A percentile compares a stretch with the other conserved stretches of the same genome.
These are phyloP conservation scores for Hippophae rhamnoides DNA, from an alignment of 306 rosid species.

Conservation along the genomic window DNA sequence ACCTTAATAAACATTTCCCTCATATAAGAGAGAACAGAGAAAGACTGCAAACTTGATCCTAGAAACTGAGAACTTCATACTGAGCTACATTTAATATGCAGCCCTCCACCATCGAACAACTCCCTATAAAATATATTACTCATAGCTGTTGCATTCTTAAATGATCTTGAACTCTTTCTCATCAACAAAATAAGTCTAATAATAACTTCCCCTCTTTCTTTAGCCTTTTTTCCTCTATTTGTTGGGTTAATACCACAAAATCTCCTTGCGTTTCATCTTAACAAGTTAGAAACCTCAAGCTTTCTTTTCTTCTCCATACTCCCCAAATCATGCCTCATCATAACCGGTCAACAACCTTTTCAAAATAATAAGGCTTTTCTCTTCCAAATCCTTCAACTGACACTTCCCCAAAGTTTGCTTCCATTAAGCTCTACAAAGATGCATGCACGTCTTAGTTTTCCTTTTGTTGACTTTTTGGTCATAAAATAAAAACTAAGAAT, in stretches of 20 bases:
- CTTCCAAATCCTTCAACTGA: slow-evolving; percentile 19
- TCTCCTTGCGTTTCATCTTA: slow-evolving; percentile 53
- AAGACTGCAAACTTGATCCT: slow-evolving; percentile 40
- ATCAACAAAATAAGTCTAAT: slow-evolving; percentile 45
- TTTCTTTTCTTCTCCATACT: slow-evolving; percentile 52
- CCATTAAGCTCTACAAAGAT: slow-evolving; percentile 23
- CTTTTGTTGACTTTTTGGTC: too few relatives aligned
- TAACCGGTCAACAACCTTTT: slow-evolving; percentile 33
- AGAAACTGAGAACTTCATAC: slow-evolving; percentile 44
- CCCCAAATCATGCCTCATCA: slow-evolving; percentile 65
- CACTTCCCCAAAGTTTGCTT: slow-evolving; percentile 44
- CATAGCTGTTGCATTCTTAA: slow-evolving; percentile 35
- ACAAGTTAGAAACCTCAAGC: slow-evolving; percentile 45
- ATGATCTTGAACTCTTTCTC: slow-evolving; percentile 49
- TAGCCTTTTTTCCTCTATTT: too few relatives aligned
- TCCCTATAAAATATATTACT: slow-evolving; percentile 29
- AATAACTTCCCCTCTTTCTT: too few relatives aligned
- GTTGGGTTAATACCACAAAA: slow-evolving; percentile 29
- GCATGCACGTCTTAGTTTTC: too few relatives aligned
- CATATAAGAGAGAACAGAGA: too few relatives aligned
- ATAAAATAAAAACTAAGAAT: too few relatives aligned
- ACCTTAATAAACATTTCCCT: too few relatives aligned
- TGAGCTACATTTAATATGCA: slow-evolving; percentile 42
- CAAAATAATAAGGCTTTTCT: slow-evolving; percentile 41
- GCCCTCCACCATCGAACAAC: slow-evolving; percentile 37